Base-by-base conservation (phyloP, 257 asterid species). In the Capsicum rhomboideum region DNA sequence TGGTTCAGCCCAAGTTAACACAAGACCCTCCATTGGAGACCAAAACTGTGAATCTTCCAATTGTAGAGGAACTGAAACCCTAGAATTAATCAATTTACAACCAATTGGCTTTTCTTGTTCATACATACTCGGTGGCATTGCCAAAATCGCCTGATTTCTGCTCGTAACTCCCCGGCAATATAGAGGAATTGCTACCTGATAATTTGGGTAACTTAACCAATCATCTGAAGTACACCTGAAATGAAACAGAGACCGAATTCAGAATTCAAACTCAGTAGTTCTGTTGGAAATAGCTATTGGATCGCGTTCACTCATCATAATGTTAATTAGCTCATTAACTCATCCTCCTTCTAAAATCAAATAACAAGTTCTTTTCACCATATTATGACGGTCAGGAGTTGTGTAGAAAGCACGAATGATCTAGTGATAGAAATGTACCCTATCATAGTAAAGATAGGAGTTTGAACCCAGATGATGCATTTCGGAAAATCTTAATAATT, bases 1-100 rank as follows among this genome's bases (percentile, higher is more conserved):
- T 1, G 98, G 94, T 37, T 75, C 83, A 1, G 52, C 23, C 98
- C 98, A 95, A 3, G 52, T 80, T 85, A 95, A 88, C 92, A 86
- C 84, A 12, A 95, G 86, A 89, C 90, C 92, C 74, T 84, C 92
- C 85, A 84, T 79, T 64, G 87, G 54, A 52, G 90, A 31, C 96
- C 91, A 89, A 63, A 84, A 86, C 86, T 71, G 82, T 67, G 89
- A 34, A 59, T 40, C 54, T 46, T 75, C 66, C 87, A 91, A 84
- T 84, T 63, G 85, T 83, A 86, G 5, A 58, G 97, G 94, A 6
- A 91, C 88, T 14, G 82, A 50, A 44, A 88, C 91, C 31, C 34
- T 87, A 40, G 82, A 81, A 20, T 53, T 53, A 6, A 93, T 81
- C 52, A 12, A 20, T 69, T 85, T 78, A 87, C 98, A 95, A 72